These are phyloP conservation scores for Aaosphaeria pasadenensis DNA, from an alignment of 2,329 filamentous ascomycete species.

Conservation along the genomic window DNA sequence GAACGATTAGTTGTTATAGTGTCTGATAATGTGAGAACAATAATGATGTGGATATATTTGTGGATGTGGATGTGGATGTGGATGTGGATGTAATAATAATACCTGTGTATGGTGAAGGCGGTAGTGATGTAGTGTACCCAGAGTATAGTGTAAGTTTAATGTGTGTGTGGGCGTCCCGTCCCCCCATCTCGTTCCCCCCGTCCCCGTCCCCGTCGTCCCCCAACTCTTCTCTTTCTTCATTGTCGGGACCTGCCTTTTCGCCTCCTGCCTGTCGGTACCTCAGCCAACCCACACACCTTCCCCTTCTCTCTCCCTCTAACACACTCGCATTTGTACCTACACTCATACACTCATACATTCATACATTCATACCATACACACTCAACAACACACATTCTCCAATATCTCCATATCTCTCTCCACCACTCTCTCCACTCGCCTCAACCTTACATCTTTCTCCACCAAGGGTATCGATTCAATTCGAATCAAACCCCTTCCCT, in stretches of 20 bases:
- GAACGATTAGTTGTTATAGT: no score
- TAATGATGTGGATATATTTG: no score
- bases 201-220: background rate
- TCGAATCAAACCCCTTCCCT: no score
- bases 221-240: conserved; percentile 1
- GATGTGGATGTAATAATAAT: no score
- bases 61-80: no score
- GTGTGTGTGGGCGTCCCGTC: conserved; percentile 7
- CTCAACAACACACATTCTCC: background rate
- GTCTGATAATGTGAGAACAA: no score
- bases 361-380: background rate
- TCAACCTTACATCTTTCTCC: no score
- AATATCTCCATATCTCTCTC: conserved; percentile 6
- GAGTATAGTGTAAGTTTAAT: conserved; percentile 1
- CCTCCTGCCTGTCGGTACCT: conserved; percentile 7
- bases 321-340: background rate
- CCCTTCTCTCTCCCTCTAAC: background rate
- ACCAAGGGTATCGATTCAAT: no score
- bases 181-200: background rate
- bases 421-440: background rate
- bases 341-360: background rate
- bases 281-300: conserved; percentile 1
- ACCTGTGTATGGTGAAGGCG: no score
- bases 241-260: conserved; percentile 5
- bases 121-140: no score